Conservation (phyloP, 257 asterid genomes). For the Henckelia pumila region DNA sequence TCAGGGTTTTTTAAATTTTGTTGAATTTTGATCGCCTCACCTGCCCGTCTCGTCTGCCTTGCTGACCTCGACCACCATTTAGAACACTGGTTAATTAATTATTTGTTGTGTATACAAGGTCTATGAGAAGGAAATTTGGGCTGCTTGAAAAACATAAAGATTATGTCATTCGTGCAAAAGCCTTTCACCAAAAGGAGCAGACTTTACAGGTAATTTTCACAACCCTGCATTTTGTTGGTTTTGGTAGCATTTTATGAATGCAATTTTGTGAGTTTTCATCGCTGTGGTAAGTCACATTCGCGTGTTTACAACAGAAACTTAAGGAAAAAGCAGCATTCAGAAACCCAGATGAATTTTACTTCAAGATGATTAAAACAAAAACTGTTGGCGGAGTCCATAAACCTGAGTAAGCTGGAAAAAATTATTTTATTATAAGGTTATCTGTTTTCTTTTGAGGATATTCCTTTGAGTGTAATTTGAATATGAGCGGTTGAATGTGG, state of each 20-base stretch:
- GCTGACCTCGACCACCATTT: too few relatives aligned
- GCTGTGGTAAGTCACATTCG: background rate
- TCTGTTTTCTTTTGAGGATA: background rate
- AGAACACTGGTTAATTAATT: too few relatives aligned
- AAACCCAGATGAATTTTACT: constrained; percentile 92
- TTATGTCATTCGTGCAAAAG: constrained; percentile 70
- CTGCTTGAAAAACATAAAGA: constrained; percentile 89
- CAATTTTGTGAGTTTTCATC: constrained; percentile 1
- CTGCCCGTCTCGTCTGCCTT: too few relatives aligned
- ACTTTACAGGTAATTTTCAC: constrained; percentile 47
- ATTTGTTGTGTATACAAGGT: constrained; percentile 33
- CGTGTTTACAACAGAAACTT: constrained; percentile 55
- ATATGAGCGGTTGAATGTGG: constrained; percentile 23
- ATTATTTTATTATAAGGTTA: background rate
- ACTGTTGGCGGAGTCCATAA: constrained; percentile 71
- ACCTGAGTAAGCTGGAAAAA: constrained; percentile 46
- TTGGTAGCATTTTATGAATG: background rate
- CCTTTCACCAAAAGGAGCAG: constrained; percentile 70
- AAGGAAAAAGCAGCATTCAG: constrained; percentile 80
- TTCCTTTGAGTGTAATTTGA: background rate
- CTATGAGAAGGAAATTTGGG: constrained; percentile 65
- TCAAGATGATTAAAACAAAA: constrained; percentile 65
- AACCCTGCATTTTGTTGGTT: background rate
- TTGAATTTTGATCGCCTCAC: too few relatives aligned
- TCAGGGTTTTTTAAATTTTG: too few relatives aligned